These are phyloP conservation scores for Hypoxylon sp. DNA, from an alignment of 2,329 filamentous ascomycete genomes.

Conservation along the genomic window DNA sequence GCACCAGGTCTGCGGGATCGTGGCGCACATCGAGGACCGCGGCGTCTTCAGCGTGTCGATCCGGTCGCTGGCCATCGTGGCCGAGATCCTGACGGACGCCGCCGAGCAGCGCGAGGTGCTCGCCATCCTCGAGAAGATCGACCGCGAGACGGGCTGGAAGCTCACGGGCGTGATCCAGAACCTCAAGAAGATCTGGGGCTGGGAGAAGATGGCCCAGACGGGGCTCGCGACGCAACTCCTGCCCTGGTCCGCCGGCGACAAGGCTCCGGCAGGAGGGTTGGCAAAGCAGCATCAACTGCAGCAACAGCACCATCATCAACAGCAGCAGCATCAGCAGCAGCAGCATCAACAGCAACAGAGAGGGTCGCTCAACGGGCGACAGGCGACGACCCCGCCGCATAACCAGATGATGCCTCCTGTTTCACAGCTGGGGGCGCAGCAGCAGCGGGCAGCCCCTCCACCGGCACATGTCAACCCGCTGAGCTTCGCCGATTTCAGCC, in stretches of 20 bases:
- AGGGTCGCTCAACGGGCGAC: slow-evolving; percentile 32
- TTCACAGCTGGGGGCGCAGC: slow-evolving; percentile 34
- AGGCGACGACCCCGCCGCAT: slow-evolving; percentile 30
- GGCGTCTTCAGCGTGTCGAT: slow-evolving; percentile 82
- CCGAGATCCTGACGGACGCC: slow-evolving; percentile 71
- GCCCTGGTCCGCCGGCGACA: slow-evolving; percentile 15
- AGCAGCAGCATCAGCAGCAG: slow-evolving; percentile 7
- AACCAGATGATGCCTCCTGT: slow-evolving; percentile 38
- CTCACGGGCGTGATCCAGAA: slow-evolving; percentile 75
- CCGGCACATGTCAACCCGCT: slow-evolving; percentile 70
- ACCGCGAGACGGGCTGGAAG: slow-evolving; percentile 79
- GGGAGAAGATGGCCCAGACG: slow-evolving; percentile 57
- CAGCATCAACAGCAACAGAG: slow-evolving; percentile 40
- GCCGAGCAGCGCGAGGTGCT: slow-evolving; percentile 84
- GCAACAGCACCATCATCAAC: no score
- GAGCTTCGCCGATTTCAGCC: slow-evolving; percentile 76
- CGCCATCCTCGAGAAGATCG: slow-evolving; percentile 76
- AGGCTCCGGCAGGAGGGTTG: slow-evolving; percentile 10
- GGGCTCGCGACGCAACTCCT: slow-evolving; percentile 40
- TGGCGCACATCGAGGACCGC: slow-evolving; percentile 81
- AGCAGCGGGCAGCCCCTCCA: slow-evolving; percentile 44
- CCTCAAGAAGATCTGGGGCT: slow-evolving; percentile 80
- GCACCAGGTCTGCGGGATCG: slow-evolving; percentile 87
- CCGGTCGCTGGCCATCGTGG: slow-evolving; percentile 79
- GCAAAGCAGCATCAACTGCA: slow-evolving; percentile 18